A percentile compares a stretch with the other conserved stretches of the same genome.
Conservation (phyloP, 805 yeast species). For the Saturnispora hagleri region DNA sequence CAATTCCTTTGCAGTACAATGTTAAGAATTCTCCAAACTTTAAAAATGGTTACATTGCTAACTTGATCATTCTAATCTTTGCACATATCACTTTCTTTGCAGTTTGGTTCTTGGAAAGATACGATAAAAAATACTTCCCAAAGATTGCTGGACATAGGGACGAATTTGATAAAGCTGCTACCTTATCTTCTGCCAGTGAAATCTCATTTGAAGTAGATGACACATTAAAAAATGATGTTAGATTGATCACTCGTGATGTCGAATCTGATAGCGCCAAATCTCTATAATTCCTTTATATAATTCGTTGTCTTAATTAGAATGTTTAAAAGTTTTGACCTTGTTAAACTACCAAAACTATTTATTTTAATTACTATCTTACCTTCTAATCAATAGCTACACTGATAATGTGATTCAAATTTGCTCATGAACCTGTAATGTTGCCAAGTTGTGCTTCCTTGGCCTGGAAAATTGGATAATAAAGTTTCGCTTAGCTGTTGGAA, state of each 20-base stretch:
- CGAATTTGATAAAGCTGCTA: neutral
- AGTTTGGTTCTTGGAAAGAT: conserved; percentile 13
- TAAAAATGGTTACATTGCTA: conserved; percentile 13
- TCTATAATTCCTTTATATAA: neutral
- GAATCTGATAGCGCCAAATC: neutral
- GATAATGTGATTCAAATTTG: no score
- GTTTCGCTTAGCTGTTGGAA: no score
- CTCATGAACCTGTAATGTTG: neutral
- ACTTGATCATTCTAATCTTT: conserved; percentile 9
- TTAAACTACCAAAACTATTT: neutral
- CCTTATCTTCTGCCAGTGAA: neutral
- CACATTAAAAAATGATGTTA: neutral
- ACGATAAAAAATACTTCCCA: conserved; percentile 12
- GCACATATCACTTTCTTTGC: conserved; percentile 11
- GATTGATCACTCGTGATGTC: neutral
- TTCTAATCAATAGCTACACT: neutral
- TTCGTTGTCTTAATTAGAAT: neutral
- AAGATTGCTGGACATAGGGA: conserved; percentile 15
- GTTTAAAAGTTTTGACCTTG: neutral
- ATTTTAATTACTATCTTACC: no score
- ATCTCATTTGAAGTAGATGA: neutral
- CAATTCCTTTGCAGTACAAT: conserved; percentile 18
- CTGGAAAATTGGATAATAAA: no score
- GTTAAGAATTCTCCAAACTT: conserved; percentile 13
- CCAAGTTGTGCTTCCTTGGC: no score